phyloP scores from a whole-genome alignment of 148 eudicot species.

The Fagopyrum esculentum region DNA sequence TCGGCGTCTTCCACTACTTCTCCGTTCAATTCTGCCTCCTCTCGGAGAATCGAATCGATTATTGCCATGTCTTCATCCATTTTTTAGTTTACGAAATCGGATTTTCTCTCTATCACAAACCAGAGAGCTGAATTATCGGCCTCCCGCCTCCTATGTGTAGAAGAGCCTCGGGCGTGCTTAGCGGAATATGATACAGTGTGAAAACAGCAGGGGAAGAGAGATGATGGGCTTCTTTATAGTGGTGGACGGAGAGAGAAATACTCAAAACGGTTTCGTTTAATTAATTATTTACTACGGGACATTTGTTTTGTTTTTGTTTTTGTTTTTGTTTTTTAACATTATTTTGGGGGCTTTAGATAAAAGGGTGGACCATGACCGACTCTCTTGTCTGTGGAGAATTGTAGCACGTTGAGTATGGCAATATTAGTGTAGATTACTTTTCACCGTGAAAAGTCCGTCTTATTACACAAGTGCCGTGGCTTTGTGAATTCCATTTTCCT shows the following conservation, averaged over 20 bases:
- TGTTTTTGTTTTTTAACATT: neutral
- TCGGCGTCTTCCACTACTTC: conserved; percentile 10
- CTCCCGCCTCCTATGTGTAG: neutral
- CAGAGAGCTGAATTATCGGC: neutral
- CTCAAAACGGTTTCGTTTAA: neutral
- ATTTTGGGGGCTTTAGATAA: neutral
- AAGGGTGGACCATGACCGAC: neutral
- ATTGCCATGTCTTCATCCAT: conserved; percentile 22
- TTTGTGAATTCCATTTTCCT: neutral
- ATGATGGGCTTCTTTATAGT: neutral
- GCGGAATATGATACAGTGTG: conserved; percentile 1
- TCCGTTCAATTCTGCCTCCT: conserved; percentile 21
- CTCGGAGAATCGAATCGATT: conserved; percentile 19
- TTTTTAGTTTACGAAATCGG: neutral
- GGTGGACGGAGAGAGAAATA: neutral
- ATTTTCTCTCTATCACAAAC: neutral
- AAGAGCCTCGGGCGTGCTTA: neutral
- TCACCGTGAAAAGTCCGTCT: neutral
- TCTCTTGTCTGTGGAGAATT: neutral
- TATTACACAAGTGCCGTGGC: neutral
- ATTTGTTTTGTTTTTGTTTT: neutral
- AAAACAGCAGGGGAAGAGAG: neutral
- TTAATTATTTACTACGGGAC: neutral
- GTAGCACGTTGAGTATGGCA: neutral
- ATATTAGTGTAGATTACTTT: neutral